A percentile compares a stretch with the other conserved stretches of the same genome.
phyloP scores from a whole-genome alignment of 805 yeast genomes.

The Wickerhamiella kurtzmanii region DNA sequence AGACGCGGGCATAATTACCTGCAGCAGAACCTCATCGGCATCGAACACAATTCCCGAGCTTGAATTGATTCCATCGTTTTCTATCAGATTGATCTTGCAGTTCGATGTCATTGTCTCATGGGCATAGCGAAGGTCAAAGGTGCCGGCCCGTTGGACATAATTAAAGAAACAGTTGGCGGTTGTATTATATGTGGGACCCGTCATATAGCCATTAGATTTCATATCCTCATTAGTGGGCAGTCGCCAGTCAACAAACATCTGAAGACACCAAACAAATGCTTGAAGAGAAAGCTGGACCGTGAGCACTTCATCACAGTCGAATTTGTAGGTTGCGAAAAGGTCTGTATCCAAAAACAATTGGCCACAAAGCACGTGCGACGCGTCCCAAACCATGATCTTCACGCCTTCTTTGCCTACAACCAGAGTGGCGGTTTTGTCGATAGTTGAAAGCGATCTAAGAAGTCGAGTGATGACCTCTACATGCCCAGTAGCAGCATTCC shows the following conservation, averaged over 20 bases:
- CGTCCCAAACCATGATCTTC: conserved; percentile 8
- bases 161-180: conserved; percentile 30
- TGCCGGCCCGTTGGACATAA: background rate
- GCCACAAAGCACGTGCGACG: conserved; percentile 10
- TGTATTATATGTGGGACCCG: conserved; percentile 42
- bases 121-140: conserved; percentile 18
- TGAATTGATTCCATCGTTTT: conserved; percentile 20
- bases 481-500: conserved; percentile 15
- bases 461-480: conserved; percentile 11
- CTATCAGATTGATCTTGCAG: conserved; percentile 41
- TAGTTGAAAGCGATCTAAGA: conserved; percentile 9
- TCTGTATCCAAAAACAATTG: conserved; percentile 13
- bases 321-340: conserved; percentile 15
- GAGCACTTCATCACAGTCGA: background rate
- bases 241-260: conserved; percentile 28
- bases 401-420: conserved; percentile 7
- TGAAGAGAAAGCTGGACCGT: conserved; percentile 7
- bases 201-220: too few relatives aligned
- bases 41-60: conserved; percentile 29
- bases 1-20: conserved; percentile 40
- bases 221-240: background rate
- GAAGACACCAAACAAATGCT: conserved; percentile 13
- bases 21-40: conserved; percentile 33
- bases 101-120: conserved; percentile 33
- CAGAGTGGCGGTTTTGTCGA: conserved; percentile 5